Base-by-base conservation (phyloP, 202 grass and related monocot species). In the Dendrocalamus latiflorus region DNA sequence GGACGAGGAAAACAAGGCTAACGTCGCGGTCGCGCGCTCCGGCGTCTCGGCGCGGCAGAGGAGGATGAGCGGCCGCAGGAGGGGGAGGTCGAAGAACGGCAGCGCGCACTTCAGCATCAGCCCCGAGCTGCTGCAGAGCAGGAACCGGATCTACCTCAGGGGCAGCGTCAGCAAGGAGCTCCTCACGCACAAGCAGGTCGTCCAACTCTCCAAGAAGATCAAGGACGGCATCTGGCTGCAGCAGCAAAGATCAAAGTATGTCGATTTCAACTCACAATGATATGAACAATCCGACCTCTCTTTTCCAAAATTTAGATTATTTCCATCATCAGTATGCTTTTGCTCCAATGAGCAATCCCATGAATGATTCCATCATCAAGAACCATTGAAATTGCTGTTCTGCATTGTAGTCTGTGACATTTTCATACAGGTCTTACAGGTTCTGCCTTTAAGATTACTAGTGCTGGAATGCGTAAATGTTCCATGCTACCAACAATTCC, bases 161-260 rank as follows among this genome's bases (percentile, higher is more conserved):
- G n/a, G n/a, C n/a, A n/a, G n/a, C n/a, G n/a, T n/a, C n/a, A n/a
- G n/a, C n/a, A n/a, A n/a, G n/a, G n/a, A n/a, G n/a, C n/a, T n/a
- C n/a, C n/a, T n/a, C n/a, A n/a, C n/a, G n/a, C n/a, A n/a, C n/a
- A 88, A 89, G 74, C 91, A 98, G 73, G 96, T 98, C 72, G 71
- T 98, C 39, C 87, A 95, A 17, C 88, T 98, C 43, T 95, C 92
- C 65, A 93, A 91, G 89, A 98, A 93, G 91, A 95, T 98, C 79
- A 98, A 91, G 74, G 89, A 81, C 30, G 93, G 96, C 75, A 87
- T 95, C 45, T 82, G 75, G 72, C 83, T 98, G 4, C 87, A 95
- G 78, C 82, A 95, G 59, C 81, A 92, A 36, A n/a, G n/a, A n/a
- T n/a, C n/a, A n/a, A n/a, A n/a, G n/a, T n/a, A n/a, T n/a, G n/a